phyloP scores from a whole-genome alignment of 495 filamentous ascomycete species.

The Xylaria cubensis region DNA sequence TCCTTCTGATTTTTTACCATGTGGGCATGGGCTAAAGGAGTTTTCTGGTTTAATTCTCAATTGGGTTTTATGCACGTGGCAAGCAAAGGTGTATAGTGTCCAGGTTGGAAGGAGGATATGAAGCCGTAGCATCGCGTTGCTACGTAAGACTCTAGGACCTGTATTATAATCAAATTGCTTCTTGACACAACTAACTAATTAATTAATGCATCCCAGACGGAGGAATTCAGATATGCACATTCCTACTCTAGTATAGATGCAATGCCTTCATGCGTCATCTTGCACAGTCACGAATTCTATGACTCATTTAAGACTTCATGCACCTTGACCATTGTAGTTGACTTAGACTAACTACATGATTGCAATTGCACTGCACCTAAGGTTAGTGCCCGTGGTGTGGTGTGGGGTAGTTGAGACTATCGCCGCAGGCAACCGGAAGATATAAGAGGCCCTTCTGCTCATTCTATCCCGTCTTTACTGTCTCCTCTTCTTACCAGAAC shows the following conservation, averaged over 20 bases:
- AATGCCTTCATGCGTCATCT: neutral
- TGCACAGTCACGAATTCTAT: neutral
- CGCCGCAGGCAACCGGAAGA: neutral
- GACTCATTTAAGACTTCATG: neutral
- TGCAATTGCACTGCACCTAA: too few species aligned
- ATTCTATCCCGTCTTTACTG: neutral
- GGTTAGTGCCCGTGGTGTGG: too few species aligned
- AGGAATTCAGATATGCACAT: neutral
- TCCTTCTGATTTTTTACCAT: conserved; percentile 15
- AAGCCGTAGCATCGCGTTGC: neutral
- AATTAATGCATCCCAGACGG: conserved; percentile 7
- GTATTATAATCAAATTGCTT: conserved; percentile 18
- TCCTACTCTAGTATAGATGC: neutral
- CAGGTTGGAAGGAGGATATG: conserved; percentile 1
- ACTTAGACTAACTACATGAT: neutral
- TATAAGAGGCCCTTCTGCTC: neutral
- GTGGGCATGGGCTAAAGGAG: conserved; percentile 32
- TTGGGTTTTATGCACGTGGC: neutral
- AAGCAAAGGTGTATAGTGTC: conserved; percentile 8
- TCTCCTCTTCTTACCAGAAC: neutral
- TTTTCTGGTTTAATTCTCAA: conserved; percentile 21
- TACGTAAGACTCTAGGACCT: conserved; percentile 11
- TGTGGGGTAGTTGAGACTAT: too few species aligned
- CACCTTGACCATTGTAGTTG: neutral
- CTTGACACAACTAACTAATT: conserved; percentile 3